These are phyloP conservation scores for Perkinsus marinus DNA, from an alignment of 169 alveolate species.

Conservation along the genomic window DNA sequence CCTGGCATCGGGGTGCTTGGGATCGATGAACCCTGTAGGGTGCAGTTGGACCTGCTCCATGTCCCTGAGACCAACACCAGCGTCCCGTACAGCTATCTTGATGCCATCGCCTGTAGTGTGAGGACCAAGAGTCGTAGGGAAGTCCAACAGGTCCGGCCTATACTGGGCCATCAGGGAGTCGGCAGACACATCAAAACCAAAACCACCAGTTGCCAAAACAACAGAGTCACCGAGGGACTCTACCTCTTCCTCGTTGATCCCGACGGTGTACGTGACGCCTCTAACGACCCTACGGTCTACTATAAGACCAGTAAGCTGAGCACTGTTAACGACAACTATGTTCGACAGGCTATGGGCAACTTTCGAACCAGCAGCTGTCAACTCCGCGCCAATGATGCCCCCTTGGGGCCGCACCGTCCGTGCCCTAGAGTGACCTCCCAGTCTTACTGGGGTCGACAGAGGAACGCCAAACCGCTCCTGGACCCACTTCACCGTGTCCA, in stretches of 20 bases:
- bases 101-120: constrained; percentile 31
- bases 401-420: background rate
- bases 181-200: constrained; percentile 22
- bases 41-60: constrained; percentile 24
- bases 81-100: constrained; percentile 17
- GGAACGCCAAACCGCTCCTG: background rate
- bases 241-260: background rate
- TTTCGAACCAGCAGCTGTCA: background rate
- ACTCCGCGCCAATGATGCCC: background rate
- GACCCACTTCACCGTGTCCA: background rate
- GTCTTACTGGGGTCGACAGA: background rate
- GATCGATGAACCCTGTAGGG: constrained; percentile 38
- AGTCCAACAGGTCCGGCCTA: constrained; percentile 3
- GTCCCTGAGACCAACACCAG: constrained; percentile 26
- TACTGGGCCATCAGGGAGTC: constrained; percentile 22
- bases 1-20: constrained; percentile 15
- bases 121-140: constrained; percentile 22
- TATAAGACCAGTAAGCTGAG: background rate
- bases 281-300: background rate
- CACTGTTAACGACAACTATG: background rate
- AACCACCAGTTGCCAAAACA: constrained; percentile 36
- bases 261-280: background rate
- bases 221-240: background rate
- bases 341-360: background rate
- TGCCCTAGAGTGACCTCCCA: constrained; percentile 2